Base-by-base conservation (phyloP, 805 yeast species). In the Isabelozyma pseudorhagii region DNA sequence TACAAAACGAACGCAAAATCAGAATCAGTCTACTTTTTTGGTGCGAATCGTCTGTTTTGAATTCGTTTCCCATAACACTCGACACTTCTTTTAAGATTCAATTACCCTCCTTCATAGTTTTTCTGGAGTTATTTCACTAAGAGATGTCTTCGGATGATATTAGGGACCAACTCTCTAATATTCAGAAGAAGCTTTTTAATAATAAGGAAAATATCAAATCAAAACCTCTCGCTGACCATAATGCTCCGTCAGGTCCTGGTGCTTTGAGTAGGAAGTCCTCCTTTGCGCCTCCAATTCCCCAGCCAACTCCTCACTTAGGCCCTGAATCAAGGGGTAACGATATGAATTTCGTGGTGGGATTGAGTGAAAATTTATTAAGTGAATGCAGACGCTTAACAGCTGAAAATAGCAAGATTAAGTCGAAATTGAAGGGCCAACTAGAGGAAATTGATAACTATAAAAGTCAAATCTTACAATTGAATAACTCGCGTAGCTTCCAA, bases 331-430 rank as follows among this genome's bases (percentile, higher is more conserved):
- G 72, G 50, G 82, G 82, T 17, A 82, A 82, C 54, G 88, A 86
- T 51, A 81, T 85, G 72, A 81, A 82, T 60, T 87, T 87, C 60
- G 83, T 86, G 13, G 86, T 86, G 50, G 89, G 87, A 4, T 66
- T 87, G 49, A 84, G 89, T 67, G 93, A 87, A 57, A 85, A 85
- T 50, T 68, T 87, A 53, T 73, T 87, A 14, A 69, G 78, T 42
- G 90, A 88, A 63, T 86, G 91, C 58, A 79, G 92, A 55, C 76
- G 85, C 52, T 71, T 87, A 49, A 85, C 82, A 48, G 84, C 87
- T 25, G 89, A 85, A 50, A 83, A 80, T 61, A 75, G 75, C 47
- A 69, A 67, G 53, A 71, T 76, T 53, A 76, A 77, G 51, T 54
- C 63, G 14, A 74, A 72, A 53, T 57, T 83, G 52, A 72, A 71